phyloP scores from a whole-genome alignment of 2,329 filamentous ascomycete species.

The Shiraia bambusicola region DNA sequence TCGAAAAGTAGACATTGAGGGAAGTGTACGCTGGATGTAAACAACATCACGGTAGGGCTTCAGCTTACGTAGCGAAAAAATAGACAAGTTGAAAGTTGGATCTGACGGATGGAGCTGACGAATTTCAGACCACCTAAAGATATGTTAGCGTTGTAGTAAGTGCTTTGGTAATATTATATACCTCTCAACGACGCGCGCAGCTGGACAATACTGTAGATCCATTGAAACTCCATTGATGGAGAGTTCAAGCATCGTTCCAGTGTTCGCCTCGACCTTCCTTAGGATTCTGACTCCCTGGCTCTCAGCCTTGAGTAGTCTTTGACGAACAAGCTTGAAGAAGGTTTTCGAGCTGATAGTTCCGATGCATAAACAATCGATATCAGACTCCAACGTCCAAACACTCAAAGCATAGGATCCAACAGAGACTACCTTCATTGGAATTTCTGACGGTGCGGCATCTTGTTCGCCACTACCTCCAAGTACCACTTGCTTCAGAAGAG shows the following conservation, averaged over 20 bases:
- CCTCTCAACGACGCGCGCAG: slow-evolving; percentile 57
- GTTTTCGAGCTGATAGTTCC: slow-evolving; percentile 61
- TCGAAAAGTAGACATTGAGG: slow-evolving; percentile 60
- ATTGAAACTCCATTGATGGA: slow-evolving; percentile 60
- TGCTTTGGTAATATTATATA: slow-evolving; percentile 16
- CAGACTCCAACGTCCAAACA: slow-evolving; percentile 62
- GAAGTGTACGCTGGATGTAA: slow-evolving; percentile 62
- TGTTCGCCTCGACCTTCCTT: slow-evolving; percentile 59
- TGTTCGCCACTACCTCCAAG: slow-evolving; percentile 32
- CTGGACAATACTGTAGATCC: slow-evolving; percentile 68
- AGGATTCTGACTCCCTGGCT: slow-evolving; percentile 53
- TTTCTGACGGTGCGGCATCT: slow-evolving; percentile 12
- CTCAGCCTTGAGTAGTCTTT: slow-evolving; percentile 55
- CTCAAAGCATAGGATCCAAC: slow-evolving; percentile 68
- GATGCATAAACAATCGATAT: slow-evolving; percentile 67
- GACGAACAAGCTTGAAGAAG: slow-evolving; percentile 62
- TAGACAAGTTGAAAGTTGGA: slow-evolving; percentile 57
- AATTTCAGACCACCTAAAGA: slow-evolving; percentile 41
- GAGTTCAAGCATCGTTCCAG: slow-evolving; percentile 66
- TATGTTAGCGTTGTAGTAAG: slow-evolving; percentile 4
- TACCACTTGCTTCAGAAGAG: slow-evolving; percentile 49
- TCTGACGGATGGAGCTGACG: slow-evolving; percentile 52
- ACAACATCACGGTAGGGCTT: slow-evolving; percentile 65
- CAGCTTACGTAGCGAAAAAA: slow-evolving; percentile 60
- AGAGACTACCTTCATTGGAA: slow-evolving; percentile 56